Conservation (phyloP, 208 protist species). For the Acanthamoeba lenticulata region DNA sequence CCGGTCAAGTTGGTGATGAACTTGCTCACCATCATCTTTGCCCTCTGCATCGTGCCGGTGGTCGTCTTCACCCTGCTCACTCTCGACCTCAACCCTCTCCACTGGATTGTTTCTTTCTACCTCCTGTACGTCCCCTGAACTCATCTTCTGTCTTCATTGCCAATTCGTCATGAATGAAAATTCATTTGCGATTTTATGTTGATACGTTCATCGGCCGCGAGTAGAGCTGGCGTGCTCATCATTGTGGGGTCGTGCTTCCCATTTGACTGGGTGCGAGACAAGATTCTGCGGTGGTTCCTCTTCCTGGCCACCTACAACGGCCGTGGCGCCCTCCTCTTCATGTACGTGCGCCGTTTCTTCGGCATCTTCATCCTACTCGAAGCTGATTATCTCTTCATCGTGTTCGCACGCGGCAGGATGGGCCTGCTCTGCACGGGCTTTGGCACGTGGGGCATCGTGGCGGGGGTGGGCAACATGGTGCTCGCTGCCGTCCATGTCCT, state of each 20-base stretch:
- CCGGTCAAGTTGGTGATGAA: neutral
- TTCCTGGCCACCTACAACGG: slow-evolving; percentile 20
- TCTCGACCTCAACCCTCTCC: neutral
- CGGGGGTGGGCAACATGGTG: slow-evolving; percentile 21
- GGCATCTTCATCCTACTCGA: no score
- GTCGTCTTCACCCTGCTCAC: slow-evolving; percentile 7
- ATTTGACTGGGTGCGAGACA: neutral
- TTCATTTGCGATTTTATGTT: neutral
- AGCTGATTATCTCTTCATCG: neutral
- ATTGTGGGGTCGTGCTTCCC: neutral
- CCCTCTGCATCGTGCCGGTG: neutral
- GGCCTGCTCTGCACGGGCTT: neutral
- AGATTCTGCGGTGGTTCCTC: slow-evolving; percentile 14
- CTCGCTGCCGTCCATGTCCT: neutral
- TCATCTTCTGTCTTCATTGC: neutral
- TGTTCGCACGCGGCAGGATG: neutral
- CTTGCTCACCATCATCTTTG: neutral
- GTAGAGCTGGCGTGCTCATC: neutral
- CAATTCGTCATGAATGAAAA: neutral
- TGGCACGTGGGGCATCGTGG: neutral
- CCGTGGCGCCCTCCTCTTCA: neutral
- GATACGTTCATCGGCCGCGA: neutral
- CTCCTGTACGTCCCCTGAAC: neutral
- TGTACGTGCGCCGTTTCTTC: neutral
- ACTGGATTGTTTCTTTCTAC: slow-evolving; percentile 4